Conservation (phyloP, 805 yeast species). For the Zygotorulaspora sp. region DNA sequence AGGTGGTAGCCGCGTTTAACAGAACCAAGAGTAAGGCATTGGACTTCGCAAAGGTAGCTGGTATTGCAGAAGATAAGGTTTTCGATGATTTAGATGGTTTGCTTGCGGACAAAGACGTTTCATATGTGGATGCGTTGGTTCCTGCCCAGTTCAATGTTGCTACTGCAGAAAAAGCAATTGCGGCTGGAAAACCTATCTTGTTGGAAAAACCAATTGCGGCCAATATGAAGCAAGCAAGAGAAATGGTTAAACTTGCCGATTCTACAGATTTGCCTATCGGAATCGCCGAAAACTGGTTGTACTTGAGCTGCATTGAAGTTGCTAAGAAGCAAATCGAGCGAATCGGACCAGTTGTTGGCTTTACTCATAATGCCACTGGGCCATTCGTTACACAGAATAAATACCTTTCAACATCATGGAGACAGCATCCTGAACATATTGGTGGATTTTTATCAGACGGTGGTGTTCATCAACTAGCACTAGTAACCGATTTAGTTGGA, state of each 20-base stretch:
- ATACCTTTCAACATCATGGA: conserved; percentile 74
- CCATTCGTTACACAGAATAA: conserved; percentile 58
- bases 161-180: conserved; percentile 64
- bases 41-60: conserved; percentile 63
- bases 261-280: conserved; percentile 62
- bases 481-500: conserved; percentile 79
- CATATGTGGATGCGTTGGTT: conserved; percentile 75
- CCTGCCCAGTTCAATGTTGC: conserved; percentile 81
- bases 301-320: conserved; percentile 51
- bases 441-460: conserved; percentile 94
- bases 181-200: conserved; percentile 69
- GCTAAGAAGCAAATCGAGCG: conserved; percentile 56
- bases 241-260: conserved; percentile 65
- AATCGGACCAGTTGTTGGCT: conserved; percentile 69
- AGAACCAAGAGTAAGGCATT: conserved; percentile 83
- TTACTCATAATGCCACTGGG: conserved; percentile 71
- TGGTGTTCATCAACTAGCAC: conserved; percentile 92
- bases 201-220: conserved; percentile 95
- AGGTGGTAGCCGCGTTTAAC: conserved; percentile 70
- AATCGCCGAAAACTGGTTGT: conserved; percentile 85
- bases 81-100: conserved; percentile 61
- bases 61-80: conserved; percentile 46
- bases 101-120: conserved; percentile 61
- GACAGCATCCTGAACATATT: conserved; percentile 83
- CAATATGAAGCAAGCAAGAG: conserved; percentile 69